phyloP scores from a whole-genome alignment of 2,329 filamentous ascomycete species.

The Aspergillus calidoustus region DNA sequence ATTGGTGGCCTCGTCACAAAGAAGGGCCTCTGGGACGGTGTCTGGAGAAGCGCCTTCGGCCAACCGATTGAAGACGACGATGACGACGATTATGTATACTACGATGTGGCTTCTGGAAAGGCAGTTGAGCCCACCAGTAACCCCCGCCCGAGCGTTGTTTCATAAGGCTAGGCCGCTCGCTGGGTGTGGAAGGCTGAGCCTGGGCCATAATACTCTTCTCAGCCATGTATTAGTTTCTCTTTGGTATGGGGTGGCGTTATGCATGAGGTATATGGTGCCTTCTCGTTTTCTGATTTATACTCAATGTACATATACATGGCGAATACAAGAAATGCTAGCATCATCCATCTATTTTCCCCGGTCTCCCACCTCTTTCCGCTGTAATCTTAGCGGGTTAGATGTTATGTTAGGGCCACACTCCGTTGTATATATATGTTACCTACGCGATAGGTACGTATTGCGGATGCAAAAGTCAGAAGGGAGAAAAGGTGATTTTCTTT shows the following conservation, averaged over 20 bases:
- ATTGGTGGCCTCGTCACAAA: conserved; percentile 91
- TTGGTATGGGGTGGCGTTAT: conserved; percentile 21
- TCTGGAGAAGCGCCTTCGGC: conserved; percentile 73
- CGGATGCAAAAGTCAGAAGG: not conserved
- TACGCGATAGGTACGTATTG: no score
- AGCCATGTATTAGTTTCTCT: conserved; percentile 24
- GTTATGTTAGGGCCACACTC: no score
- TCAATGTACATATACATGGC: conserved; percentile 9
- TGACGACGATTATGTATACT: conserved; percentile 59
- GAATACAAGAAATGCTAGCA: not conserved
- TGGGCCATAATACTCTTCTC: conserved; percentile 13
- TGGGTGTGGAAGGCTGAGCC: not conserved
- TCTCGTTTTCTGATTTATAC: conserved; percentile 1
- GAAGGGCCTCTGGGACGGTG: conserved; percentile 84
- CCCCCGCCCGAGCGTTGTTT: conserved; percentile 3
- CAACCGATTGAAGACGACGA: conserved; percentile 61
- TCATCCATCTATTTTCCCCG: not conserved
- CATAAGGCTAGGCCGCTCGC: not conserved
- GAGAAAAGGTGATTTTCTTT: not conserved
- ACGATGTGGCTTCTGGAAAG: conserved; percentile 49
- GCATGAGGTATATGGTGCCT: conserved; percentile 18
- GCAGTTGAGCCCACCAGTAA: conserved; percentile 3
- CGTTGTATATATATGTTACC: no score
- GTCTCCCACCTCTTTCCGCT: no score
- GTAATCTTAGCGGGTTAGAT: no score